These are phyloP conservation scores for Aspergillus sojae DNA, from an alignment of 2,329 filamentous ascomycete species.

Conservation along the genomic window DNA sequence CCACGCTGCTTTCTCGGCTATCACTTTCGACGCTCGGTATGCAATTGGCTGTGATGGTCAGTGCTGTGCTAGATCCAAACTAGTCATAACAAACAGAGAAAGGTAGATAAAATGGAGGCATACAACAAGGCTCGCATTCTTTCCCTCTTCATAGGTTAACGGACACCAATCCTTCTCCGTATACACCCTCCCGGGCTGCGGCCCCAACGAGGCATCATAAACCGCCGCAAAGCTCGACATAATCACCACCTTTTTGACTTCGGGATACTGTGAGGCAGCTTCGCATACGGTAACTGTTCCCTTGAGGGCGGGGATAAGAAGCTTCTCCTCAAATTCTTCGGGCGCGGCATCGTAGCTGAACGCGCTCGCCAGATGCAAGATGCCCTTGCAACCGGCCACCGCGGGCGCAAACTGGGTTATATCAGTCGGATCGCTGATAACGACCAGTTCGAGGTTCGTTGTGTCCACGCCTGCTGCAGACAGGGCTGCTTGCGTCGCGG, in stretches of 20 bases:
- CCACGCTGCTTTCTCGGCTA: slow-evolving; percentile 31
- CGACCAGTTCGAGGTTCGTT: slow-evolving; percentile 13
- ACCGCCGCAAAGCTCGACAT: slow-evolving; percentile 31
- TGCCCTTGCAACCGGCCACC: slow-evolving; percentile 19
- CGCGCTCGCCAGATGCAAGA: slow-evolving; percentile 33
- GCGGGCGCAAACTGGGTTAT: slow-evolving; percentile 5
- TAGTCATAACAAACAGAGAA: not conserved
- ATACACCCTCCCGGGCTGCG: slow-evolving; percentile 25
- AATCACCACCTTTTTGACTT: slow-evolving; percentile 27
- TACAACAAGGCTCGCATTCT: slow-evolving; percentile 23
- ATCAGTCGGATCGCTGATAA: slow-evolving; percentile 23
- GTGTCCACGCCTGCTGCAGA: slow-evolving; percentile 12
- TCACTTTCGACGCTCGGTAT: slow-evolving; percentile 29
- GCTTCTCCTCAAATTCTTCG: slow-evolving; percentile 31
- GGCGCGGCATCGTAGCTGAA: slow-evolving; percentile 30
- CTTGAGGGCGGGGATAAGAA: slow-evolving; percentile 32
- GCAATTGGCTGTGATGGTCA: slow-evolving; percentile 20
- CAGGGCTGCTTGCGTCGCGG: slow-evolving; percentile 14
- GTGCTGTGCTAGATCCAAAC: not conserved
- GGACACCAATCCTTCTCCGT: slow-evolving; percentile 27
- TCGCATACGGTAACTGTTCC: slow-evolving; percentile 30
- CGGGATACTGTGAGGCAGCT: slow-evolving; percentile 22
- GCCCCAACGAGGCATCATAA: slow-evolving; percentile 24
- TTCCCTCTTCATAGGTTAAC: slow-evolving; percentile 27
- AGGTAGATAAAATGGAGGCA: not conserved